Conservation (phyloP, 257 asterid species). For the Verbascum thapsus region DNA sequence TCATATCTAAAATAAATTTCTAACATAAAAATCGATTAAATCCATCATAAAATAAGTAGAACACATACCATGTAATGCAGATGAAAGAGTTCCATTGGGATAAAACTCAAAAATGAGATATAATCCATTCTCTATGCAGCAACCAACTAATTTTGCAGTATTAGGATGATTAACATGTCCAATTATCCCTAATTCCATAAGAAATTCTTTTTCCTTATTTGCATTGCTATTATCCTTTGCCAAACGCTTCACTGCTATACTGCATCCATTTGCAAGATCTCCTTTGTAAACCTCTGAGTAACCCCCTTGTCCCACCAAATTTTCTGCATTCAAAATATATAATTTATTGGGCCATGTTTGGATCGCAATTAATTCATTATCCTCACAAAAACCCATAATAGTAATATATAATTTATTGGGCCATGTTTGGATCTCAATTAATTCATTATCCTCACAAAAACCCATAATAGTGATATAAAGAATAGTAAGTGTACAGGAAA, state of each 20-base stretch:
- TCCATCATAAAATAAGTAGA: not conserved
- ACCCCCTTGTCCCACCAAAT: constrained; percentile 86
- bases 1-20: too few species aligned
- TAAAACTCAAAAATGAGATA: constrained; percentile 66
- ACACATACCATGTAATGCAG: constrained; percentile 67
- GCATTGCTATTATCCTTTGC: constrained; percentile 53
- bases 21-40: too few species aligned
- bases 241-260: constrained; percentile 74
- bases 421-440: too few species aligned
- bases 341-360: too few species aligned
- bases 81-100: constrained; percentile 74
- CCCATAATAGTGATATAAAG: too few species aligned
- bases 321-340: constrained; percentile 54
- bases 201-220: constrained; percentile 71
- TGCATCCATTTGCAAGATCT: constrained; percentile 41
- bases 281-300: constrained; percentile 84
- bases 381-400: too few species aligned
- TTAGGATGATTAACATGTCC: constrained; percentile 80
- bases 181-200: constrained; percentile 70
- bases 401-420: too few species aligned
- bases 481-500: too few species aligned
- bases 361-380: too few species aligned
- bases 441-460: too few species aligned
- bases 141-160: constrained; percentile 69
- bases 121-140: constrained; percentile 77